Conservation (phyloP, 495 filamentous ascomycete genomes). For the Neurospora intermedia region DNA sequence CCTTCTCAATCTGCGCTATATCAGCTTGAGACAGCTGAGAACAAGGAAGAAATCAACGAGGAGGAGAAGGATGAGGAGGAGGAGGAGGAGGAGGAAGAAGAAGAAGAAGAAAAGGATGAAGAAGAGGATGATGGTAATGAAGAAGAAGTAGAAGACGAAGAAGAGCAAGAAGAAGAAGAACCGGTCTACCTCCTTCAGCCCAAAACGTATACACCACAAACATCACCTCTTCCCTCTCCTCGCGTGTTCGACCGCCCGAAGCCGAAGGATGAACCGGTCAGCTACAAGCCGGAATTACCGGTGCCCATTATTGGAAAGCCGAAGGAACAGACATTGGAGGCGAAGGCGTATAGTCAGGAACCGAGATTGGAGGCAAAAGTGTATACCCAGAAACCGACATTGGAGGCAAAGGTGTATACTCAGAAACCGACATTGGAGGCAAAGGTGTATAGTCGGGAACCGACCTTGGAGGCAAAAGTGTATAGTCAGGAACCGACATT, state of each 20-base stretch:
- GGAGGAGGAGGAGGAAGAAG: constrained; percentile 9
- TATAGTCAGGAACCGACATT: not conserved
- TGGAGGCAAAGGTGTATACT: not conserved
- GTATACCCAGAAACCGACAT: not conserved
- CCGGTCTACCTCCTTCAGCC: constrained; percentile 40
- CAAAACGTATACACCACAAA: constrained; percentile 42
- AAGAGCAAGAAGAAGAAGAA: constrained; percentile 22
- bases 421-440: not conserved
- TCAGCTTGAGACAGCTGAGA: constrained; percentile 4
- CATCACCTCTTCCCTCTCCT: constrained; percentile 37
- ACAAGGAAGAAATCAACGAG: constrained; percentile 6
- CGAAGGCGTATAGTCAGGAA: constrained; percentile 1
- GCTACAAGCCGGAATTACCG: not conserved
- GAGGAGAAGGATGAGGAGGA: constrained; percentile 16
- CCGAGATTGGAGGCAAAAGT: constrained; percentile 1
- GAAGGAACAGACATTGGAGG: constrained; percentile 1
- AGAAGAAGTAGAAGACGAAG: constrained; percentile 15
- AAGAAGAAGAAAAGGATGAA: not conserved
- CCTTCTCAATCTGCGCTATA: constrained; percentile 4
- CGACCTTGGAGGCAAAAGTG: constrained; percentile 2
- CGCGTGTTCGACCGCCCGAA: constrained; percentile 13
- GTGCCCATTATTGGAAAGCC: not conserved
- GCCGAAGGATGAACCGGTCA: not conserved
- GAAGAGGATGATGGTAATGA: not conserved
- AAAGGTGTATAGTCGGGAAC: not conserved